phyloP scores from a whole-genome alignment of 2,329 filamentous ascomycete genomes.

The Curvularia hawaiiensis region DNA sequence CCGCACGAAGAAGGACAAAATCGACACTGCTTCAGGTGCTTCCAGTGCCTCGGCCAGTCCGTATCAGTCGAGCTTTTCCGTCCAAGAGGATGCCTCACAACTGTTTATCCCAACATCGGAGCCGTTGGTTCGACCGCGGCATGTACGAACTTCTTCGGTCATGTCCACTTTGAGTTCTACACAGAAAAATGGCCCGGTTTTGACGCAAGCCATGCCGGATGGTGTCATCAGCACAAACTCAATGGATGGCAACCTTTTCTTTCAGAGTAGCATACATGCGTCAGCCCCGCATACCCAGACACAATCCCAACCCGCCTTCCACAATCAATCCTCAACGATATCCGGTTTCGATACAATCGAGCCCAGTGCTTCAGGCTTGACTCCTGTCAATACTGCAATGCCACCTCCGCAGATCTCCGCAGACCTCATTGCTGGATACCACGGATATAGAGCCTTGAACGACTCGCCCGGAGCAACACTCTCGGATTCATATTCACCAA shows the following conservation, averaged over 20 bases:
- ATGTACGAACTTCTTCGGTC: constrained; percentile 35
- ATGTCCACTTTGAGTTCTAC: constrained; percentile 28
- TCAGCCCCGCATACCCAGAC: constrained; percentile 21
- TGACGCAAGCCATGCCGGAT: constrained; percentile 26
- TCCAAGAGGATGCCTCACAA: constrained; percentile 32
- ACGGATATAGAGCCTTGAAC: constrained; percentile 33
- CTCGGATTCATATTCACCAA: constrained; percentile 47
- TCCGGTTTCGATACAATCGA: constrained; percentile 24
- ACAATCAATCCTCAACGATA: constrained; percentile 28
- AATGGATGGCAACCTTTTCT: constrained; percentile 24
- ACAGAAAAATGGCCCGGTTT: constrained; percentile 35
- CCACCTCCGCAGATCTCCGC: constrained; percentile 28
- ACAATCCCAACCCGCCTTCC: constrained; percentile 30
- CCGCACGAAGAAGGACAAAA: constrained; percentile 64
- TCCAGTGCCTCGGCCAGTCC: constrained; percentile 38
- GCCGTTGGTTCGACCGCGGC: constrained; percentile 21
- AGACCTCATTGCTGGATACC: constrained; percentile 28
- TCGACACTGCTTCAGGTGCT: constrained; percentile 30
- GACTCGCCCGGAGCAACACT: constrained; percentile 31
- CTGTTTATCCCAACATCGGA: constrained; percentile 28
- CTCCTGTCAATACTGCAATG: constrained; percentile 31
- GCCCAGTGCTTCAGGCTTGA: constrained; percentile 20
- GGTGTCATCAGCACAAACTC: constrained; percentile 15
- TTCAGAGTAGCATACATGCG: constrained; percentile 12
- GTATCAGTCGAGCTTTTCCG: constrained; percentile 36